phyloP scores from a whole-genome alignment of 495 filamentous ascomycete species.

The Astrothelium macrocarpum region DNA sequence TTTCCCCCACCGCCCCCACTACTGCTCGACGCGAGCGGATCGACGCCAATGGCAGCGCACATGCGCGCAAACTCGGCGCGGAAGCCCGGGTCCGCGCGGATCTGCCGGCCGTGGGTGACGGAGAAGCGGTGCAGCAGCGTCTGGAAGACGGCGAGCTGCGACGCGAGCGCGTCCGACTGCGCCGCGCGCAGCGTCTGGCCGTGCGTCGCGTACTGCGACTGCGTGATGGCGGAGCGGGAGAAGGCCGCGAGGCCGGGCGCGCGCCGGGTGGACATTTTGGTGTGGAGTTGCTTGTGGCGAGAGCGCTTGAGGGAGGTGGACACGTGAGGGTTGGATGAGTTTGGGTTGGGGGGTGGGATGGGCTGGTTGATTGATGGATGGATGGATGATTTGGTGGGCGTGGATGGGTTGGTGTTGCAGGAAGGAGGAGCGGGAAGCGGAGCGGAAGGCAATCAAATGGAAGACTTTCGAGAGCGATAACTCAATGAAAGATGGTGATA shows the following conservation, averaged over 20 bases:
- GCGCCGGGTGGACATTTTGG: constrained; percentile 29
- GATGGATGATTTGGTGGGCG: background rate
- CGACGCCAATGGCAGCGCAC: constrained; percentile 94
- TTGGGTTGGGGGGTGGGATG: background rate
- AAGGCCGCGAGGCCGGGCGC: constrained; percentile 90
- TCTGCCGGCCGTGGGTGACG: constrained; percentile 86
- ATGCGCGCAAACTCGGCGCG: constrained; percentile 96
- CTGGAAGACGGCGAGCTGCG: constrained; percentile 92
- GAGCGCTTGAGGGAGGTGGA: background rate
- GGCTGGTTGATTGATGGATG: no score
- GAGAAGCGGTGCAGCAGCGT: constrained; percentile 87
- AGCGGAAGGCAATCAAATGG: no score
- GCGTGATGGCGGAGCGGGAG: constrained; percentile 67
- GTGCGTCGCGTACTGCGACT: constrained; percentile 78
- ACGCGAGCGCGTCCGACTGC: constrained; percentile 73
- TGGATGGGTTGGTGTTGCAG: background rate
- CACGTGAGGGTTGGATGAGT: background rate
- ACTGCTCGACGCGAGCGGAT: constrained; percentile 72
- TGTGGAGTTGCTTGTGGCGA: no score
- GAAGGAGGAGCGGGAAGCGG: background rate
- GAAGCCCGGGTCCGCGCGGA: constrained; percentile 88
- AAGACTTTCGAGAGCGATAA: no score
- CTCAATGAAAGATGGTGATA: no score
- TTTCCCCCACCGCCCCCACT: constrained; percentile 35
- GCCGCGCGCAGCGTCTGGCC: constrained; percentile 71